These are phyloP conservation scores for Cudoniella acicularis DNA, from an alignment of 495 filamentous ascomycete species.

Conservation along the genomic window DNA sequence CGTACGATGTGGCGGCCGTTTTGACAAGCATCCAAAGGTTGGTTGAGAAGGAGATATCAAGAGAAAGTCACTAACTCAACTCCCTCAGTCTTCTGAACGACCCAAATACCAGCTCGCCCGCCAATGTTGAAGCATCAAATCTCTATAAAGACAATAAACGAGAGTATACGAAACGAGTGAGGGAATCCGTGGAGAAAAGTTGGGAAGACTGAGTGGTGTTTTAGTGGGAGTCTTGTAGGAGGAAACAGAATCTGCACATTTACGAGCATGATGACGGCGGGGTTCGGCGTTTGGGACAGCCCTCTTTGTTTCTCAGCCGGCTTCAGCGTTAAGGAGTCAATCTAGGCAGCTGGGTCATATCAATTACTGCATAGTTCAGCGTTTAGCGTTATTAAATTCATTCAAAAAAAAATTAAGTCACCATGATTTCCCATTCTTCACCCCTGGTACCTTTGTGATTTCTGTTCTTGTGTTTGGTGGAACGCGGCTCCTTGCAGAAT, in stretches of 20 bases:
- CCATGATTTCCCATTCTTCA: too few relatives aligned
- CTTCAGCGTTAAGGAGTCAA: not conserved
- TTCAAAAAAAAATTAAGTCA: too few relatives aligned
- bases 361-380: not conserved
- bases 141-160: slow-evolving; percentile 97
- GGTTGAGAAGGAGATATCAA: slow-evolving; percentile 6
- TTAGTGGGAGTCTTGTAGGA: not conserved
- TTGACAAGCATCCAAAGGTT: slow-evolving; percentile 98
- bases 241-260: not conserved
- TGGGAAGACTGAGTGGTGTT: slow-evolving; percentile 73
- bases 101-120: slow-evolving; percentile 94
- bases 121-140: slow-evolving; percentile 97
- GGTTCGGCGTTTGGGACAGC: not conserved
- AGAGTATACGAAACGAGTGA: slow-evolving; percentile 91
- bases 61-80: not conserved
- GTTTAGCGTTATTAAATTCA: not conserved
- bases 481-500: not conserved
- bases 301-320: not conserved
- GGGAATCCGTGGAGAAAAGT: slow-evolving; percentile 98
- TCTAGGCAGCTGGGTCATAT: not conserved
- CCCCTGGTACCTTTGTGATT: not conserved
- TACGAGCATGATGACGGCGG: not conserved
- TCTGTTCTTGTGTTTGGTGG: not conserved
- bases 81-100: slow-evolving; percentile 86
- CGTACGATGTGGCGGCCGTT: slow-evolving; percentile 96